phyloP scores from a whole-genome alignment of 805 yeast genomes.

The Saturnispora mendoncae region DNA sequence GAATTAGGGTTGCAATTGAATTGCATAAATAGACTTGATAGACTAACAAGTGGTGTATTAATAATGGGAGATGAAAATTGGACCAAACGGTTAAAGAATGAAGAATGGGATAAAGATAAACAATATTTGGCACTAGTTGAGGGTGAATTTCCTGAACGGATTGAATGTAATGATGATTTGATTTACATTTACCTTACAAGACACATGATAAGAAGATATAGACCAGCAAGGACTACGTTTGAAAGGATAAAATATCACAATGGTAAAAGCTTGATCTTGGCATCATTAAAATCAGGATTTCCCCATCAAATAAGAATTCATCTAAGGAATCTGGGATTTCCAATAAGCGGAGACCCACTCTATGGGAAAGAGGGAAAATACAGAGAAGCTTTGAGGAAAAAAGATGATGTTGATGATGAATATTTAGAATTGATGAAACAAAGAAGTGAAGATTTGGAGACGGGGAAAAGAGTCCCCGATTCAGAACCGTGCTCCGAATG shows the following conservation, averaged over 20 bases:
- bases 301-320: slow-evolving; percentile 51
- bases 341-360: slow-evolving; percentile 27
- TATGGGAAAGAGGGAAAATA: slow-evolving; percentile 18
- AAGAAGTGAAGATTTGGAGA: slow-evolving; percentile 12
- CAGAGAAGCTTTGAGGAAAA: slow-evolving; percentile 7
- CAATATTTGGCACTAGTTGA: slow-evolving; percentile 35
- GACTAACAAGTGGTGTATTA: slow-evolving; percentile 42
- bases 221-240: slow-evolving; percentile 19
- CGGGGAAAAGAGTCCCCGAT: slow-evolving; percentile 15
- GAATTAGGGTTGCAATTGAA: slow-evolving; percentile 19
- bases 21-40: slow-evolving; percentile 43
- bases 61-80: slow-evolving; percentile 33
- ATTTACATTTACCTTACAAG: slow-evolving; percentile 22
- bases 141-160: slow-evolving; percentile 31
- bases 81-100: slow-evolving; percentile 23
- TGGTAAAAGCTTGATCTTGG: slow-evolving; percentile 33
- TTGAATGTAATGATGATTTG: slow-evolving; percentile 31
- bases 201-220: slow-evolving; percentile 14
- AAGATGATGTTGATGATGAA: slow-evolving; percentile 7
- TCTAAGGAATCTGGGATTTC: slow-evolving; percentile 35
- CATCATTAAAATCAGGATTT: slow-evolving; percentile 40
- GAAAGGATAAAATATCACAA: slow-evolving; percentile 19
- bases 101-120: slow-evolving; percentile 22
- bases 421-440: slow-evolving; percentile 10
- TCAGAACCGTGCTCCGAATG: slow-evolving; percentile 28